Evolutionary conservation across 768 basidiomycete genomes (phyloP).

Genomic region (Naganishia onofrii): DNA sequence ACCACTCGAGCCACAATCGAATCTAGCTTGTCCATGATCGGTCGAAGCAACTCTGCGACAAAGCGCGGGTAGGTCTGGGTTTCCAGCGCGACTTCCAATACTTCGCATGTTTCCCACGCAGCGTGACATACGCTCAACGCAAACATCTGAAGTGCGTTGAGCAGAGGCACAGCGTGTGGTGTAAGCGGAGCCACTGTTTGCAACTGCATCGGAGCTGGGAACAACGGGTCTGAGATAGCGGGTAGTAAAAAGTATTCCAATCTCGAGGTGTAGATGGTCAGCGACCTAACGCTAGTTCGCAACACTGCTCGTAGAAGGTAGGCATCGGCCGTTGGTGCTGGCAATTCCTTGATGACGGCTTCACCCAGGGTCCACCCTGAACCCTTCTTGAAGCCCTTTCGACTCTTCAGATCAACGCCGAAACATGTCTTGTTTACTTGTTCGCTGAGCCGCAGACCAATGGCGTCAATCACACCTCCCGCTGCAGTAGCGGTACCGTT

Average conservation of each 20-base stretch:
- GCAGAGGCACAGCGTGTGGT: constrained; percentile 32
- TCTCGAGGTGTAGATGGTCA: constrained; percentile 51
- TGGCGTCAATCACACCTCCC: constrained; percentile 48
- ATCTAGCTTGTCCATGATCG: constrained; percentile 52
- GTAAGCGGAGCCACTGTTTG: constrained; percentile 52
- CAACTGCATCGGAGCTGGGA: constrained; percentile 72
- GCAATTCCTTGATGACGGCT: constrained; percentile 49
- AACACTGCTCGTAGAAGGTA: constrained; percentile 51
- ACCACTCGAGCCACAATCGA: constrained; percentile 49
- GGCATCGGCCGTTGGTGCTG: constrained; percentile 45
- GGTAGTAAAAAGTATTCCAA: constrained; percentile 78
- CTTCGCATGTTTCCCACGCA: constrained; percentile 52
- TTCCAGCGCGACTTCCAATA: constrained; percentile 49
- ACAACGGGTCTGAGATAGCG: constrained; percentile 73
- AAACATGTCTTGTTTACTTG: constrained; percentile 48
- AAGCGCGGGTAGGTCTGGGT: constrained; percentile 44
- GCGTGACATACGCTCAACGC: constrained; percentile 50
- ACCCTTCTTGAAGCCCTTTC: constrained; percentile 46
- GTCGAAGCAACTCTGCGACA: constrained; percentile 47
- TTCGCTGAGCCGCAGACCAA: constrained; percentile 48
- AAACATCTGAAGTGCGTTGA: constrained; percentile 47
- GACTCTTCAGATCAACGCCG: constrained; percentile 47
- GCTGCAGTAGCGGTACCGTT: constrained; percentile 25
- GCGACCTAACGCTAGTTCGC: constrained; percentile 46
- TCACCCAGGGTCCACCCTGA: constrained; percentile 49